Evolutionary conservation across 2,329 filamentous ascomycete genomes (phyloP).

Genomic region (Nigrospora osmanthi): DNA sequence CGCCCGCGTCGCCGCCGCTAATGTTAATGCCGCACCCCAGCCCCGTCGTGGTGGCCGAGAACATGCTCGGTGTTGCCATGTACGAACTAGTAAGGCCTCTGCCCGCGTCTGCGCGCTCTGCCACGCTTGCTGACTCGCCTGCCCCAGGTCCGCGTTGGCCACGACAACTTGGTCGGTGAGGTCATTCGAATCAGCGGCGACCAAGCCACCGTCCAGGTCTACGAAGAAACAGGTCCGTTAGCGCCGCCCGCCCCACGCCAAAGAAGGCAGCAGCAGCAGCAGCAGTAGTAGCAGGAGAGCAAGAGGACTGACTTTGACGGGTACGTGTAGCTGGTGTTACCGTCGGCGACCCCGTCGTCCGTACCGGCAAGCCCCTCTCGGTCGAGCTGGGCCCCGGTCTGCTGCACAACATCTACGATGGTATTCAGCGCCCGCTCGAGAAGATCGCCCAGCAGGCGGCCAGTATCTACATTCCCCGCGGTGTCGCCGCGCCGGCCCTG

Average conservation of each 20-base stretch:
- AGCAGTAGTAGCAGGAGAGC: constrained; percentile 5
- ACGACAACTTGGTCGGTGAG: constrained; percentile 88
- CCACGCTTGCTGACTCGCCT: constrained; percentile 3
- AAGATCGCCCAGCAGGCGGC: constrained; percentile 69
- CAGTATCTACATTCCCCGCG: constrained; percentile 96
- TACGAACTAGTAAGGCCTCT: constrained; percentile 75
- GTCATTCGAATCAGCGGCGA: constrained; percentile 96
- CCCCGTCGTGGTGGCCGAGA: constrained; percentile 92
- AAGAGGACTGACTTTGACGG: constrained; percentile 11
- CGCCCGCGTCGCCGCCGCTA: constrained; percentile 17
- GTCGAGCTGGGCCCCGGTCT: constrained; percentile 95
- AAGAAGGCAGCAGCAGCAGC: too few species aligned
- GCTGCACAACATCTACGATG: constrained; percentile 99
- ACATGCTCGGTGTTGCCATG: constrained; percentile 99
- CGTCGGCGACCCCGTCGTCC: constrained; percentile 84
- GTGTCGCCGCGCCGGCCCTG: constrained; percentile 79
- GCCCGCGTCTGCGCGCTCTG: too few species aligned
- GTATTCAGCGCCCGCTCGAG: constrained; percentile 91
- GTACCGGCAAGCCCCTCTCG: constrained; percentile 92
- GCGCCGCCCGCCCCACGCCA: background rate
- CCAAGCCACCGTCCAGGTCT: constrained; percentile 96
- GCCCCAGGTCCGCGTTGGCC: constrained; percentile 75
- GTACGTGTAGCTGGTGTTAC: constrained; percentile 70
- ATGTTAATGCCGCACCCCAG: constrained; percentile 31
- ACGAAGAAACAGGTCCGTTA: constrained; percentile 87